Conservation (phyloP, 164 flowering plant species). For the Umbilicus rupestris region DNA sequence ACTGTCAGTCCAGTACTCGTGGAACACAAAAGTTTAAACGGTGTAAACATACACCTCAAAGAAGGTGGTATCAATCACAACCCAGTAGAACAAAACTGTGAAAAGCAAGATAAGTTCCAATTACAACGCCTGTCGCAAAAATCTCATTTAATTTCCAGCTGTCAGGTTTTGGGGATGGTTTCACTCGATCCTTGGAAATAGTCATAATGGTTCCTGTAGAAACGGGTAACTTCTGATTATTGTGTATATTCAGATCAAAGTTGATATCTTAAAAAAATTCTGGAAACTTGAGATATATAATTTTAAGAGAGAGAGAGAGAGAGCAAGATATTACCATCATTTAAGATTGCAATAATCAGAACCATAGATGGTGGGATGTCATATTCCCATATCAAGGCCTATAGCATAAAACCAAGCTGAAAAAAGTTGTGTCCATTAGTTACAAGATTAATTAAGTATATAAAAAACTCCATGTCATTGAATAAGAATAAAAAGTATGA, state of each 20-base stretch:
- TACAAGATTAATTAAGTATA: slow-evolving; percentile 13
- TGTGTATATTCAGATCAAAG: too few species aligned
- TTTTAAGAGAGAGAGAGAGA: background rate
- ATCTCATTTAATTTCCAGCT: slow-evolving; percentile 85
- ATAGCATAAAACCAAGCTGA: slow-evolving; percentile 84
- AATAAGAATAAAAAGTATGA: background rate
- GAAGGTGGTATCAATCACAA: slow-evolving; percentile 37
- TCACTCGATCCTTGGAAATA: slow-evolving; percentile 71
- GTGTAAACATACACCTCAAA: slow-evolving; percentile 47
- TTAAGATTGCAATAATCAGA: slow-evolving; percentile 71
- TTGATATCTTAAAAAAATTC: too few species aligned
- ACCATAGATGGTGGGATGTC: slow-evolving; percentile 97
- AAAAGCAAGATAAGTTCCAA: slow-evolving; percentile 85
- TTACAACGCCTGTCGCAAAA: slow-evolving; percentile 77
- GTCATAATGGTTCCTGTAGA: slow-evolving; percentile 80
- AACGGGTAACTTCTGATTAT: too few species aligned
- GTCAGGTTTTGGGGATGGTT: slow-evolving; percentile 82
- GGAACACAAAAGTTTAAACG: too few species aligned
- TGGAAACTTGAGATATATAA: background rate
- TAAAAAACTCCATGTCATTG: background rate
- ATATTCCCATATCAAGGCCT: slow-evolving; percentile 77
- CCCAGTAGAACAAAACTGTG: slow-evolving; percentile 79
- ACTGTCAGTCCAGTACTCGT: too few species aligned
- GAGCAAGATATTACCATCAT: slow-evolving; percentile 55
- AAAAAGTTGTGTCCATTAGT: background rate